Evolutionary conservation across 345 rosid species (phyloP), one percentile per base, ranked within the genome.

Genomic region (Orychophragmus violaceus): DNA sequence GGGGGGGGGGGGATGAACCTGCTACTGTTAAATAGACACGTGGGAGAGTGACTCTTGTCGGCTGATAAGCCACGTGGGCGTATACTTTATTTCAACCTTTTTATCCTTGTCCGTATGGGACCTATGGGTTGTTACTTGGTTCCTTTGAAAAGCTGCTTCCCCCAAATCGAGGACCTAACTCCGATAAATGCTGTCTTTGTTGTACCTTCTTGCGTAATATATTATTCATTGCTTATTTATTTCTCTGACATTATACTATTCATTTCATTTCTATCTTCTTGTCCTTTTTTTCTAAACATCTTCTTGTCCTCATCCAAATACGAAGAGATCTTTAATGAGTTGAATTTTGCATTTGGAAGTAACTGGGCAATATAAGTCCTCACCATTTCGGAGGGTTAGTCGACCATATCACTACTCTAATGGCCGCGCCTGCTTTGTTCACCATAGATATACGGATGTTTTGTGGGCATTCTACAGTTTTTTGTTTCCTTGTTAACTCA

Each of bases 81-180:
- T 16, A 30, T 22, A 42, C 27, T 69, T 69, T 22, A 48, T 22
- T 59, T 6, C 2, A 54, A 16, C 59, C 59, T 8, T 18, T 13
- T 59, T 37, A 60, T 59, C 53, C 8, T 22, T 69, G 67, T 50
- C 74, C 33, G 50, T 69, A 33, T 68, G 36, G n/a, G n/a, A n/a
- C n/a, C n/a, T n/a, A n/a, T n/a, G n/a, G n/a, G n/a, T n/a, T n/a
- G 41, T 29, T 41, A 21, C 35, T 39, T 70, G 62, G 68, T 62
- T 53, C 24, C 55, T 42, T 17, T 13, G 57, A 70, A 62, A 70
- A 53, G 69, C 62, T 54, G 32, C 49, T 54, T 71, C 69, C 75
- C 75, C 13, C 56, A 45, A 42, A 62, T 62, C 57, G 39, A 71
- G 75, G 69, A 70, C 53, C 69, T 22, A 70, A 70, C 62, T 52